Base-by-base conservation (phyloP, 208 protist genomes). In the Blechomonas ayalai region DNA sequence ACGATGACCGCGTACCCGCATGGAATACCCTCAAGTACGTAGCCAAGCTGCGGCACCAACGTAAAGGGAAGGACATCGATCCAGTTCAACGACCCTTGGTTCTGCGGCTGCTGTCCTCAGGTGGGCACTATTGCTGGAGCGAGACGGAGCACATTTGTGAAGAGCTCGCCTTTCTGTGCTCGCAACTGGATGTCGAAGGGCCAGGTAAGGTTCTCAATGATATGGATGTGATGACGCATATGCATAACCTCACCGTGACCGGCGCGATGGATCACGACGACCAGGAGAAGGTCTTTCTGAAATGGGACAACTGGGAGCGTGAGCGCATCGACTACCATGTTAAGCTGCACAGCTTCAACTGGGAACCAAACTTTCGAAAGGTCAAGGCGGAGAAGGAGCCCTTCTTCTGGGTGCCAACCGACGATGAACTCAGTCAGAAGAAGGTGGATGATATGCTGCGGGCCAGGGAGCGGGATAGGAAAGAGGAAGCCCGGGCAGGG, bases 151-250 rank as follows among this genome's bases (percentile, higher is more conserved):
- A 75, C 45, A 65, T 95, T 31, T 92, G 86, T 42, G 82, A 95
- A 52, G 86, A 95, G 62, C 55, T 95, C 16, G 60, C 78, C 4
- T 95, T 95, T 58, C 41, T 95, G 22, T 88, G 77, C 50, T 73
- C 74, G 12, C 81, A 90, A 55, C 37, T 90, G 7, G 86, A 95
- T 35, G 59, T 92, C 8, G 78, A 89, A 51, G 86, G 86, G 2
- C 70, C 79, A 7, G 79, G 79, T 4, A 89, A 89, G 60, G 41
- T 82, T 37, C 61, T 90, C 16, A 89, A 94, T 31, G 86, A 95
- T 37, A 95, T 95, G 81, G 86, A 95, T 53, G 59, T 91, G n/a
- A 91, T 95, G 86, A 95, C 80, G 7, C 86, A 95, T 52, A 89
- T 95, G 74, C 71, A 87, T 54, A 95, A 95, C 64, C 71, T 91